A percentile compares a stretch with the other conserved stretches of the same genome.
These are phyloP conservation scores for Alnus rubra DNA, from an alignment of 306 rosid species.

Conservation along the genomic window DNA sequence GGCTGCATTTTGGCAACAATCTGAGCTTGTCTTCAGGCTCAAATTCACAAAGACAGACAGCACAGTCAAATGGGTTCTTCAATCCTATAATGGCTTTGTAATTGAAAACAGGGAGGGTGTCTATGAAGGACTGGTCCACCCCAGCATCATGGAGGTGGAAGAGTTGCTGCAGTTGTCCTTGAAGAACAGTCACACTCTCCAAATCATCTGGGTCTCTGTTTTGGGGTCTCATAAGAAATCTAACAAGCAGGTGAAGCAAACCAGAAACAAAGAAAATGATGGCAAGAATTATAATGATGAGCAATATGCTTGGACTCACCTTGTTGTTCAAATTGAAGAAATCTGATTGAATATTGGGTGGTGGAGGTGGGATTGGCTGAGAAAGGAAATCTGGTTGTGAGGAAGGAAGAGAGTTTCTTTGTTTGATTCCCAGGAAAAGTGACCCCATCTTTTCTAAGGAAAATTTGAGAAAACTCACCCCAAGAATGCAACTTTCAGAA, in stretches of 20 bases:
- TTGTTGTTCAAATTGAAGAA: constrained; percentile 49
- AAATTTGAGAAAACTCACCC: constrained; percentile 19
- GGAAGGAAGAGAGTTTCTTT: constrained; percentile 33
- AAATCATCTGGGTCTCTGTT: constrained; percentile 61
- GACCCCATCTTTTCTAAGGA: constrained; percentile 38
- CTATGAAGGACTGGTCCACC: constrained; percentile 91
- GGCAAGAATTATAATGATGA: constrained; percentile 74
- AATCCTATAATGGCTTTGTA: constrained; percentile 81
- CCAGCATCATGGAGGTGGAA: constrained; percentile 96
- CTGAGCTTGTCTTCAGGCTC: constrained; percentile 85
- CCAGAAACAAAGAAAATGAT: constrained; percentile 90
- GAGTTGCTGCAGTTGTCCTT: constrained; percentile 93
- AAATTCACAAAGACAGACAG: constrained; percentile 92
- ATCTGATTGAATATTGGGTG: constrained; percentile 37
- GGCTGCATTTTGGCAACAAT: constrained; percentile 88
- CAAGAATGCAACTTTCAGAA: constrained; percentile 39
- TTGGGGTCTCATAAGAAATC: constrained; percentile 70
- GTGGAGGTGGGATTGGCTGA: constrained; percentile 39
- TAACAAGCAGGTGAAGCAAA: constrained; percentile 81
- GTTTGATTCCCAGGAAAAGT: constrained; percentile 25
- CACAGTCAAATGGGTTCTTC: constrained; percentile 90
- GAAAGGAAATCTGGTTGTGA: constrained; percentile 36
- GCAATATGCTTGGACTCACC: constrained; percentile 74
- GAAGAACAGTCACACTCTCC: constrained; percentile 73
- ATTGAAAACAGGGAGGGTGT: constrained; percentile 76